Evolutionary conservation across 352 stramenopile genomes (phyloP).

Genomic region (Pythium plurisporium): DNA sequence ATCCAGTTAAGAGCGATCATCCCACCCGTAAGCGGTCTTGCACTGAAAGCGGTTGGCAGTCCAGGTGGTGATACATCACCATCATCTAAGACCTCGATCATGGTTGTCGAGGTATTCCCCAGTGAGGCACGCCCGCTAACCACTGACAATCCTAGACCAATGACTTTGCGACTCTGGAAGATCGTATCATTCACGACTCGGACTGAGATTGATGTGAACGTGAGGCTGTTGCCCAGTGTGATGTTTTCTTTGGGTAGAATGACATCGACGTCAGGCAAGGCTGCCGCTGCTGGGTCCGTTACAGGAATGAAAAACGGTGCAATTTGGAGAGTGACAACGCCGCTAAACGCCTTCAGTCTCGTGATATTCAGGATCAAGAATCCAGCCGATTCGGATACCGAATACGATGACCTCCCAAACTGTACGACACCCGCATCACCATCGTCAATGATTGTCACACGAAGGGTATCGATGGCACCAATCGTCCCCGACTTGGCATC

Average conservation of each 20-base stretch:
- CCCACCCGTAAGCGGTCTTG: too few relatives aligned
- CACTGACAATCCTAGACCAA: constrained; percentile 28
- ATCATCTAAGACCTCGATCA: constrained; percentile 50
- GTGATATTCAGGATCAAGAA: constrained; percentile 24
- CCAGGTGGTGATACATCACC: constrained; percentile 40
- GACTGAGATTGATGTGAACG: constrained; percentile 11
- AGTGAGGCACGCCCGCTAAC: constrained; percentile 25
- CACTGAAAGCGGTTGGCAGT: constrained; percentile 21
- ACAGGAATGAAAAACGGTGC: constrained; percentile 11
- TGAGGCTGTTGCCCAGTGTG: constrained; percentile 26
- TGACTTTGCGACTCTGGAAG: constrained; percentile 39
- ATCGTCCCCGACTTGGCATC: constrained; percentile 27
- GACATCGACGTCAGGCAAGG: constrained; percentile 32
- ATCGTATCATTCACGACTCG: constrained; percentile 39
- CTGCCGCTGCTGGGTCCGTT: not conserved
- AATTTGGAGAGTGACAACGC: constrained; percentile 17
- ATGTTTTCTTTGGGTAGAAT: constrained; percentile 11
- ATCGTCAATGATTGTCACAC: constrained; percentile 43
- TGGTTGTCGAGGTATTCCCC: not conserved
- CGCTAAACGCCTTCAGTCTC: constrained; percentile 29
- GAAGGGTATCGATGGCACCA: constrained; percentile 14
- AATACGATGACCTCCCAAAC: constrained; percentile 28
- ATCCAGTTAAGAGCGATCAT: constrained; percentile 29
- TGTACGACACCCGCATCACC: constrained; percentile 39
- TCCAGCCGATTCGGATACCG: constrained; percentile 24